Base-by-base conservation (phyloP, 352 stramenopile species). In the Globisporangium recalcitrans region DNA sequence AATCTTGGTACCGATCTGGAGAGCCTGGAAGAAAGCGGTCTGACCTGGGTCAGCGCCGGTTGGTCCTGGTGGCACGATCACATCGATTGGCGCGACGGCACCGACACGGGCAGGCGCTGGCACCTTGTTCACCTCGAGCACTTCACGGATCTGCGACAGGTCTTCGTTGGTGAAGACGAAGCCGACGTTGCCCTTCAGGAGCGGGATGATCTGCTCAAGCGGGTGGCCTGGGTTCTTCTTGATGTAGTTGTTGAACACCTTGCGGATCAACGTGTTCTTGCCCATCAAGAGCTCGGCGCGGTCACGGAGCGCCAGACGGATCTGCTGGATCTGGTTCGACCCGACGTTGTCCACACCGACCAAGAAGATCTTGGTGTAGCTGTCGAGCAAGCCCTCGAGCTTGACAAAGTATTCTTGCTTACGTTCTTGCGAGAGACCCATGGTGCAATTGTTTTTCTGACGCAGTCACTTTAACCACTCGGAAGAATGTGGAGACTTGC, bases 201-300 rank as follows among this genome's bases (percentile, higher is more conserved):
- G 66, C 61, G 86, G 79, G 62, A 96, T 78, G 53, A 98, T 63
- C 61, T 85, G 65, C 70, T 97, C 90, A 52, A 98, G 86, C 64
- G 96, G 96, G 75, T 98, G 92, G 68, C 88, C 96, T 27, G 96
- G 96, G 85, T 99, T 98, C 70, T 98, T 96, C 69, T 98, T 96
- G 26, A 98, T 57, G 82, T 93, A 99, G 69, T 97, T 97, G 74
- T 82, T 83, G 69, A 99, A 98, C 70, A 98, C 95, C 76, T 98
- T 99, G 68, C 97, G 89, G 88, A 99, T 99, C 75, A 99, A 96
- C 71, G 98, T 99, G 89, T 99, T 99, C 89, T 99, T 99, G 75
- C 98, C 98, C 97, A 99, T 99, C 67, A 99, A 89, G 54, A 99
- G 81, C 53, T 98, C 94, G 56, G 94, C 98, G 59, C 88, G 87